phyloP scores from a whole-genome alignment of 1,139 yeast species.

The Hanseniaspora uvarum region DNA sequence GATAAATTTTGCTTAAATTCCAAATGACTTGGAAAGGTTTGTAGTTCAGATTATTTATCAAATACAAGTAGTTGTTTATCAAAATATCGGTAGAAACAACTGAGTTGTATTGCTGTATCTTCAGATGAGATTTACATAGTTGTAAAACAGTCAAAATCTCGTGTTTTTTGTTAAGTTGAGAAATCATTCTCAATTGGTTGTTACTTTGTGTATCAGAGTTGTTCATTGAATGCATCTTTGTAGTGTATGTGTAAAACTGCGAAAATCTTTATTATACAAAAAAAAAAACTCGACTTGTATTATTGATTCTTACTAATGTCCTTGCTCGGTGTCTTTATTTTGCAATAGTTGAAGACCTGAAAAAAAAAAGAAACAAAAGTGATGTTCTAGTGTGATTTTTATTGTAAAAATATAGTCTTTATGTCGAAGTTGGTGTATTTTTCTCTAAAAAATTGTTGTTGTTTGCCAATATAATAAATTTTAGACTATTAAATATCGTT shows the following conservation, averaged over 20 bases:
- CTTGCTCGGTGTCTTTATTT: too few species aligned
- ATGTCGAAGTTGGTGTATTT: too few species aligned
- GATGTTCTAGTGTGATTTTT: too few species aligned
- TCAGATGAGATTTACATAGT: slow-evolving; percentile 10
- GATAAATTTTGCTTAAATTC: slow-evolving; percentile 12
- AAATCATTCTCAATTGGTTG: not conserved
- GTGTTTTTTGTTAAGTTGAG: slow-evolving; percentile 12
- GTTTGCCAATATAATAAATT: too few species aligned
- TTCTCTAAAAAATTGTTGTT: too few species aligned
- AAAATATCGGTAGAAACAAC: slow-evolving; percentile 1
- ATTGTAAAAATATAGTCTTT: too few species aligned
- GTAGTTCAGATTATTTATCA: slow-evolving; percentile 14
- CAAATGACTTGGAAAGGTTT: slow-evolving; percentile 16
- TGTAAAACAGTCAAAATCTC: slow-evolving; percentile 14
- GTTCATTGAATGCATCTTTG: not conserved
- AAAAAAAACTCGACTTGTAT: too few species aligned
- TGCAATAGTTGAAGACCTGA: too few species aligned
- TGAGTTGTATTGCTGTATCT: slow-evolving; percentile 4
- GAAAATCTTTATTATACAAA: too few species aligned
- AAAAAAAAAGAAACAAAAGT: too few species aligned
- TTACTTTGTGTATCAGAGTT: not conserved
- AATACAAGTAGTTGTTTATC: slow-evolving; percentile 11
- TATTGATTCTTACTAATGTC: too few species aligned
- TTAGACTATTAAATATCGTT: too few species aligned
- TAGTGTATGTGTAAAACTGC: not conserved